Percentiles rank a stretch among this genome's conserved stretches.
phyloP scores from a whole-genome alignment of 2,329 filamentous ascomycete genomes.

The Teratosphaeriaceae sp. region DNA sequence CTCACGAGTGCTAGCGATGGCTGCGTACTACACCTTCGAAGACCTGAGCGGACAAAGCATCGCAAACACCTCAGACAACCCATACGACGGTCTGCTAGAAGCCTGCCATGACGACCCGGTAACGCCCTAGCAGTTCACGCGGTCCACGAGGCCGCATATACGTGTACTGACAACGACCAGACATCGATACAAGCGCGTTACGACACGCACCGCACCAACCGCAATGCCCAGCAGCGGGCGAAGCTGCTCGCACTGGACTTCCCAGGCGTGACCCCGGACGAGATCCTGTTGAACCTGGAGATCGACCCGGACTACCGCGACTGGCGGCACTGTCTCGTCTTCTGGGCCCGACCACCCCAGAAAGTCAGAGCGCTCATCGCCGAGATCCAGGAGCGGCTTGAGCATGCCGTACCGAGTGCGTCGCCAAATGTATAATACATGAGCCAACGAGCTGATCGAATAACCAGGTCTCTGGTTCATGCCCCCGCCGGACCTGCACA shows the following conservation, averaged over 20 bases:
- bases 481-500: slow-evolving; percentile 70
- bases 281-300: slow-evolving; percentile 64
- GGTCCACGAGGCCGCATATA: neutral
- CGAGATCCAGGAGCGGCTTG: slow-evolving; percentile 57
- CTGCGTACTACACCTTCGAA: slow-evolving; percentile 31
- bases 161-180: neutral
- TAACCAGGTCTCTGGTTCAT: slow-evolving; percentile 75
- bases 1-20: slow-evolving; percentile 17
- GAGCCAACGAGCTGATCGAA: neutral
- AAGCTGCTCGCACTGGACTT: slow-evolving; percentile 67
- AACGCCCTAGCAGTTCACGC: slow-evolving; percentile 23
- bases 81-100: slow-evolving; percentile 66
- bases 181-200: slow-evolving; percentile 65
- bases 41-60: slow-evolving; percentile 25
- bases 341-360: slow-evolving; percentile 79
- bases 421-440: slow-evolving; percentile 11
- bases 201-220: slow-evolving; percentile 61
- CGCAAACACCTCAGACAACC: slow-evolving; percentile 51
- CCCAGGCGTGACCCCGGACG: slow-evolving; percentile 65
- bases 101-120: slow-evolving; percentile 63
- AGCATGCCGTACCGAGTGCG: slow-evolving; percentile 65
- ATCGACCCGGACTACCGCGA: slow-evolving; percentile 66
- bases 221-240: slow-evolving; percentile 68
- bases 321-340: slow-evolving; percentile 71
- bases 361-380: slow-evolving; percentile 62